Evolutionary conservation across 2,329 filamentous ascomycete species (phyloP), one percentile per base, ranked within the genome.

Genomic region (Zymoseptoria tritici): DNA sequence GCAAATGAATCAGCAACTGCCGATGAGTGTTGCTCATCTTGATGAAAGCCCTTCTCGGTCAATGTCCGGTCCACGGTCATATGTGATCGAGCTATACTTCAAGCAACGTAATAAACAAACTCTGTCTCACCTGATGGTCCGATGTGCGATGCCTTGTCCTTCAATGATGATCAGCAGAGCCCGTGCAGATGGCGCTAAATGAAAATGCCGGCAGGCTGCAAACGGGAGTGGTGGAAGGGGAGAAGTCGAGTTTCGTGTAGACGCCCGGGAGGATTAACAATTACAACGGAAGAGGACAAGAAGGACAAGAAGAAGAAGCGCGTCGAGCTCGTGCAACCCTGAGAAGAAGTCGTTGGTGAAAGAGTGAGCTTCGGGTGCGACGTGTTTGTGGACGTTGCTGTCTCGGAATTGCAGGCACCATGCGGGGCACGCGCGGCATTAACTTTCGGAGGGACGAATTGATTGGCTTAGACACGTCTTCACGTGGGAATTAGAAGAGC

Each of bases 21-120:
- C 59, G 59, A 22, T 54, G 26, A 26, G 54, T 31, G 54, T 56
- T n/a, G 53, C 49, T 59, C 49, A 55, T 57, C 52, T 50, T 24
- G 36, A 46, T 46, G 36, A 46, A 46, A n/a, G 13, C 13, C 36
- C 36, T 46, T 46, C 36, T 46, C 36, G 36, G 36, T 46, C 36
- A 46, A 46, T 46, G 36, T 46, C 36, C 36, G 36, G 36, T 46
- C 13, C 36, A 46, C 36, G 16, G 36, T 46, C 36, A 46, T 46
- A 46, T 46, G 36, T 46, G 36, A 46, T n/a, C 3, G 36, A 46
- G 36, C 36, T 46, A 46, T 46, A 16, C 36, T 46, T 46, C 36
- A 46, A 46, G 36, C 36, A 11, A 46, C 36, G 36, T 46, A 46
- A 46, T 46, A 46, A 46, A n/a, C 36, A 46, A 46, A 46, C 36